Base-by-base conservation (phyloP, 257 asterid genomes). In the Scutellaria galericulata region DNA sequence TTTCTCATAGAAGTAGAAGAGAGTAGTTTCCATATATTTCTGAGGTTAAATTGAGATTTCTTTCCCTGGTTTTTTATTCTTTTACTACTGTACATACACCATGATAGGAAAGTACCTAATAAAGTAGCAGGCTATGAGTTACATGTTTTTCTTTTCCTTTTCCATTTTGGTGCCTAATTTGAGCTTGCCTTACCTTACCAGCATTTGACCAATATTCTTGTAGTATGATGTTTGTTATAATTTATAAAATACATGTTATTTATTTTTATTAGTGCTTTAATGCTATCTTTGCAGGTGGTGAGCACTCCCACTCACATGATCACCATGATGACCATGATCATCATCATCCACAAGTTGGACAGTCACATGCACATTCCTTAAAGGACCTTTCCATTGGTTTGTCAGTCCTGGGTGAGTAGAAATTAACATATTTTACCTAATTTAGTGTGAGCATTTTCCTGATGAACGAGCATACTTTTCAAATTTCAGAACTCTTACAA, bases 321-420 rank as follows among this genome's bases (percentile, higher is more conserved):
- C 87, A 83, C 45, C 87, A 83, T 69, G 83, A 64, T 52, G 90
- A 81, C 68, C 88, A 83, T 72, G 81, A 72, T 77, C 85, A 88
- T 81, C 75, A 75, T 56, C 90, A 85, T 62, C 82, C 47, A 13
- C 89, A 84, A 75, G 68, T 59, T n/a, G 89, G 86, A 42, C 91
- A 81, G 45, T 88, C 92, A 22, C 98, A 93, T 83, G 80, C 97
- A 18, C 98, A 93, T 81, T 93, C 98, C 27, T 81, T 89, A 51
- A 77, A 86, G 83, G 99, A 94, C 82, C 98, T 94, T 73, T 88
- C 99, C 9, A 64, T 91, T 47, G 98, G 99, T 74, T 74, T 94
- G 73, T 91, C 98, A 68, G 70, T 94, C 81, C 82, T 91, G 78
- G 95, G 99, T 94, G 77, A 79, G 97, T 72, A 40, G 60, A 46